phyloP scores from a whole-genome alignment of 306 rosid genomes.

The Comarum palustre region DNA sequence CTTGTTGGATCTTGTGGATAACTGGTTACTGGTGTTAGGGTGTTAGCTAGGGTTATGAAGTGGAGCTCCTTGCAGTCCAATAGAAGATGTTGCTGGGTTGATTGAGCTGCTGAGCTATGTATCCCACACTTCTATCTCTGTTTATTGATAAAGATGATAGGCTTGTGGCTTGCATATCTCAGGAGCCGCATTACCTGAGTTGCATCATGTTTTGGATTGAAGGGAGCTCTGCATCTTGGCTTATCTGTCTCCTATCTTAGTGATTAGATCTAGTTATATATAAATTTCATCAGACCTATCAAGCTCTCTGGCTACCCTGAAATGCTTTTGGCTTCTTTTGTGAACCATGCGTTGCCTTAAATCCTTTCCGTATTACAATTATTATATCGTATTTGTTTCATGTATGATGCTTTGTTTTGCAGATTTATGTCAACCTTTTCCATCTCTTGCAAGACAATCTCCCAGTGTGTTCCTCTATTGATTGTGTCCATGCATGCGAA shows the following conservation, averaged over 20 bases:
- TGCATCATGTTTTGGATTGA: constrained; percentile 90
- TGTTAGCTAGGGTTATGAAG: constrained; percentile 28
- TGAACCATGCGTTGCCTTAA: background rate
- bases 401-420: background rate
- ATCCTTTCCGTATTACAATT: background rate
- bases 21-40: background rate
- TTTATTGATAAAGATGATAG: constrained; percentile 28
- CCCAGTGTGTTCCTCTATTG: background rate
- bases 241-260: background rate
- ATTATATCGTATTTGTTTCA: background rate
- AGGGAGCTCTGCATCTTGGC: constrained; percentile 86
- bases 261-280: background rate
- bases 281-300: background rate
- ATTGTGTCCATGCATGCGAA: background rate
- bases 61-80: constrained; percentile 97
- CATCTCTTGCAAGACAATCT: background rate
- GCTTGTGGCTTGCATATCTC: constrained; percentile 76
- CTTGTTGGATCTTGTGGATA: background rate
- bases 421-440: background rate
- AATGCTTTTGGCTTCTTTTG: too few species aligned
- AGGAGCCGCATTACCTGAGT: constrained; percentile 63
- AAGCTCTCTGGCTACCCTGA: background rate
- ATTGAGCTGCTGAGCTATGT: constrained; percentile 91
- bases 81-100: constrained; percentile 57
- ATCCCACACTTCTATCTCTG: constrained; percentile 69